phyloP scores from a whole-genome alignment of 345 rosid species.

The Citropsis articulata region DNA sequence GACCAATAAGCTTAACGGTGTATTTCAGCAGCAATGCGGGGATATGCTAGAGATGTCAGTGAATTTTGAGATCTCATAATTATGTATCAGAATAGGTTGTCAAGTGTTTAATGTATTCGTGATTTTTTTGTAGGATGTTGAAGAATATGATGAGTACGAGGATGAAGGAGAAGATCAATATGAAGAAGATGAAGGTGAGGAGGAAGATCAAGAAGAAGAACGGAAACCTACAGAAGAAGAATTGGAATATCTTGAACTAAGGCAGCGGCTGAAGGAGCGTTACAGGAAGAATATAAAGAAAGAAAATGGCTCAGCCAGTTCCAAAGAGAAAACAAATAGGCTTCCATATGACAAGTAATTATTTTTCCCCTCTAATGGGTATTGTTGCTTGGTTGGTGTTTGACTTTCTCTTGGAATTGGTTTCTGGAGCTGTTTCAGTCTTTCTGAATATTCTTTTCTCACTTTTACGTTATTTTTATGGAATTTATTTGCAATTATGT shows the following conservation, averaged over 20 bases:
- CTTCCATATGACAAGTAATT: slow-evolving; percentile 59
- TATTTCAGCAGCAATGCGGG: slow-evolving; percentile 34
- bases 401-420: neutral
- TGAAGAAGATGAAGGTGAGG: slow-evolving; percentile 34
- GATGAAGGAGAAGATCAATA: slow-evolving; percentile 38
- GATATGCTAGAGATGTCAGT: slow-evolving; percentile 48
- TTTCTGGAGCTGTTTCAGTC: neutral
- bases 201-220: slow-evolving; percentile 33
- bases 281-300: slow-evolving; percentile 50
- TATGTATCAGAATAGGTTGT: neutral
- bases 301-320: slow-evolving; percentile 35
- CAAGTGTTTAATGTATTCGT: neutral
- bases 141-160: slow-evolving; percentile 53
- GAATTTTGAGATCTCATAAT: neutral
- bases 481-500: neutral
- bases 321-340: slow-evolving; percentile 42
- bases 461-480: neutral
- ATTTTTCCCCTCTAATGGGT: slow-evolving; percentile 13
- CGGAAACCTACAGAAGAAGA: slow-evolving; percentile 52
- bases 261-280: slow-evolving; percentile 63
- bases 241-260: slow-evolving; percentile 57
- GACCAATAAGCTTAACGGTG: neutral
- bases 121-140: slow-evolving; percentile 30
- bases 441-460: neutral
- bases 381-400: neutral